phyloP scores from a whole-genome alignment of 805 yeast genomes.

The Starmerella sp. region DNA sequence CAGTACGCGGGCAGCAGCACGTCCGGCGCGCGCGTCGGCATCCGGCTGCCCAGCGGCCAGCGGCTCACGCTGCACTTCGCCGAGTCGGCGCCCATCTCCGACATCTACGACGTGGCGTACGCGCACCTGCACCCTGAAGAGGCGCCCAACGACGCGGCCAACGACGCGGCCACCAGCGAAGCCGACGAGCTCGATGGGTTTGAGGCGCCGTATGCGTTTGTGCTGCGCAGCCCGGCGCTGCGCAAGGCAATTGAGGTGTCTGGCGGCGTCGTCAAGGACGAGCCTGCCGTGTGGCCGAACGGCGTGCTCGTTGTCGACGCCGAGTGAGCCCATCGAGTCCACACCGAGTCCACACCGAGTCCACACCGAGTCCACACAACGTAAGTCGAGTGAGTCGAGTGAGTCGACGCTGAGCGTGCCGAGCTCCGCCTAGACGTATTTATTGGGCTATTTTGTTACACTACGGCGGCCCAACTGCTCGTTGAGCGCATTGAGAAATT shows the following conservation, averaged over 20 bases:
- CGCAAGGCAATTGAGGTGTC: constrained; percentile 36
- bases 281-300: constrained; percentile 45
- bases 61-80: constrained; percentile 44
- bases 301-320: constrained; percentile 50
- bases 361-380: too few species aligned
- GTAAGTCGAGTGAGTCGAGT: too few species aligned
- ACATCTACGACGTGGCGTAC: constrained; percentile 63
- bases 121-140: constrained; percentile 28
- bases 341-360: too few species aligned
- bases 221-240: constrained; percentile 47
- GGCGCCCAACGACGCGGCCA: constrained; percentile 16
- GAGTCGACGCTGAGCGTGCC: too few species aligned
- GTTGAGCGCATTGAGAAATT: too few species aligned
- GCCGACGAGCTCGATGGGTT: constrained; percentile 32
- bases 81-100: constrained; percentile 41
- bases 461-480: too few species aligned
- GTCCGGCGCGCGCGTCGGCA: constrained; percentile 46
- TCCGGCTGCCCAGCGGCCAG: constrained; percentile 53
- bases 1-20: constrained; percentile 24
- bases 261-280: constrained; percentile 33
- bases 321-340: not conserved
- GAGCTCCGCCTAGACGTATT: too few species aligned
- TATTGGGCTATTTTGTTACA: too few species aligned
- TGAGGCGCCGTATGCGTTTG: constrained; percentile 39
- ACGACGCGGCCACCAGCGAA: not conserved